Conservation (phyloP, 2,329 filamentous ascomycete genomes). For the Chaetomium strumarium region DNA sequence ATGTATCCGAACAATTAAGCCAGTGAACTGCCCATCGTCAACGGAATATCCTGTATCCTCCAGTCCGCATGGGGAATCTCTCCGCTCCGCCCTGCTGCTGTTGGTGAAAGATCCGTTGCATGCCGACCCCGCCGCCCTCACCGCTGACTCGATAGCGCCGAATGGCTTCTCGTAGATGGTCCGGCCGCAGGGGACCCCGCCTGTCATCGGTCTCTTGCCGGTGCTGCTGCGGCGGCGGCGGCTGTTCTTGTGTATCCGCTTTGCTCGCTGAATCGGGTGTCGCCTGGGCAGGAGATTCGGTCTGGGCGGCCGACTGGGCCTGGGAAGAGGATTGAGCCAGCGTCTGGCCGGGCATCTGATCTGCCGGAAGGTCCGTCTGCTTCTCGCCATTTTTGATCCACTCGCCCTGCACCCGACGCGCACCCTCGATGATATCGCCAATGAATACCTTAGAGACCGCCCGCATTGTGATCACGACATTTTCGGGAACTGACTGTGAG, state of each 20-base stretch:
- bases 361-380: conserved; percentile 46
- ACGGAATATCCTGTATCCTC: conserved; percentile 46
- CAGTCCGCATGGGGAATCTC: conserved; percentile 50
- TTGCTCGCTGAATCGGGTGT: conserved; percentile 24
- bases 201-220: conserved; percentile 21
- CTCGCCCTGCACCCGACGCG: conserved; percentile 64
- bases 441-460: conserved; percentile 72
- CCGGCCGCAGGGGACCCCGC: conserved; percentile 54
- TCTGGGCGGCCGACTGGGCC: not conserved
- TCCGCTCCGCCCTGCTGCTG: conserved; percentile 56
- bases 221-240: conserved; percentile 9
- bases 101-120: conserved; percentile 54
- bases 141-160: conserved; percentile 58
- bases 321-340: not conserved
- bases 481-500: conserved; percentile 69
- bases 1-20: no score
- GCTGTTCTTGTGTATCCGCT: conserved; percentile 16
- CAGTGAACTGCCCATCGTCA: conserved; percentile 6
- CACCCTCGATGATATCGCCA: conserved; percentile 67
- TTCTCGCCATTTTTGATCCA: conserved; percentile 58
- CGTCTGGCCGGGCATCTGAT: conserved; percentile 12
- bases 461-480: conserved; percentile 69
- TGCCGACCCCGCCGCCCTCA: conserved; percentile 58
- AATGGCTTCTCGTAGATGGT: conserved; percentile 69
- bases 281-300: conserved; percentile 24